phyloP scores from a whole-genome alignment of 441 rosid genomes.

The Pelargonium cotyledonis region DNA sequence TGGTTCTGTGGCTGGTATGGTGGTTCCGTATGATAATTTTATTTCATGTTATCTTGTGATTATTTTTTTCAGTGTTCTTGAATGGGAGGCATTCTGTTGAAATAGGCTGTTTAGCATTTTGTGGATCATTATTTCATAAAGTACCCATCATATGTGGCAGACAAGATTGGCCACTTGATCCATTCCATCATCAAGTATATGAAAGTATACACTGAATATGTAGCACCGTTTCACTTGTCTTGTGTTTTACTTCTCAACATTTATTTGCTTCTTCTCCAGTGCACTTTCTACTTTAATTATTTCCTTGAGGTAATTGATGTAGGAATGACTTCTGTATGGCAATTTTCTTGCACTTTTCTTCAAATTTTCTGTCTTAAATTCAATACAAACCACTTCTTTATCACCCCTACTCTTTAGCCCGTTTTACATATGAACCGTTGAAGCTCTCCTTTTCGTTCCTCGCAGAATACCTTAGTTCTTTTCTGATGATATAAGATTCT shows the following conservation, averaged over 20 bases:
- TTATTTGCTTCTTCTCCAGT: neutral
- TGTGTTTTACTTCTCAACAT: neutral
- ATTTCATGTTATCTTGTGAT: slow-evolving; percentile 6
- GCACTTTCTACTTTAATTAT: neutral
- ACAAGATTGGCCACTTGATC: neutral
- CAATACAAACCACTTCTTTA: too few relatives aligned
- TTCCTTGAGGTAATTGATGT: neutral
- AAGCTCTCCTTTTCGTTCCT: too few relatives aligned
- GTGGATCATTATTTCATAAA: neutral
- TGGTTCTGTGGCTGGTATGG: slow-evolving; percentile 88
- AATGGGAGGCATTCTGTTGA: neutral
- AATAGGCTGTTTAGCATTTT: neutral
- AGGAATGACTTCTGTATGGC: too few relatives aligned
- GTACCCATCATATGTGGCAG: neutral
- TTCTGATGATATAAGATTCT: neutral
- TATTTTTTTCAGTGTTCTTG: slow-evolving; percentile 13
- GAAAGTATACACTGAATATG: neutral
- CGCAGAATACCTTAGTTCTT: too few relatives aligned
- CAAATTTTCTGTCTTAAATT: too few relatives aligned
- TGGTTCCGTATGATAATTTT: slow-evolving; percentile 17
- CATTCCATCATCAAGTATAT: neutral
- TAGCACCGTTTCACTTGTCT: too few relatives aligned
- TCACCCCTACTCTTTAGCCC: too few relatives aligned
- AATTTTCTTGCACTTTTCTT: too few relatives aligned
- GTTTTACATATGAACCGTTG: too few relatives aligned